Evolutionary conservation across 2,329 filamentous ascomycete genomes (phyloP).

Genomic region (Fusarium sp.): DNA sequence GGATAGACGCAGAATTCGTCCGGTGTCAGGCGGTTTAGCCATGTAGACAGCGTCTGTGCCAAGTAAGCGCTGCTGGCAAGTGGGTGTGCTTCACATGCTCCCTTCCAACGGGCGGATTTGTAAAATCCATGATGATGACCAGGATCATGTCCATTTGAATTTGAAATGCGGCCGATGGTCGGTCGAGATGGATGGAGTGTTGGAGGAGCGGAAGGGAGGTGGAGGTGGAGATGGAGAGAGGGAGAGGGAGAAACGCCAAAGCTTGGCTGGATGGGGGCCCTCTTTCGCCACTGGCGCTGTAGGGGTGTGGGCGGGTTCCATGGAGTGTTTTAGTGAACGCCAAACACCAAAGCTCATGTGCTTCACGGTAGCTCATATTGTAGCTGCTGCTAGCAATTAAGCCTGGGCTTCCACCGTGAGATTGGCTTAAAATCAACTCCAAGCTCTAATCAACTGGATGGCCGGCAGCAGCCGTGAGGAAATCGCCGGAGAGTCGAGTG

Average conservation of each 20-base stretch:
- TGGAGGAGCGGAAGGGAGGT: constrained; percentile 16
- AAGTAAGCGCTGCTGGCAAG: neutral
- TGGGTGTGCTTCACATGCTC: constrained; percentile 20
- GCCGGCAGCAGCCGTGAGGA: neutral
- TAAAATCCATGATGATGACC: constrained; percentile 33
- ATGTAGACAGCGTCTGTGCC: neutral
- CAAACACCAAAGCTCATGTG: neutral
- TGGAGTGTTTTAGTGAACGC: constrained; percentile 5
- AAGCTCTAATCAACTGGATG: neutral
- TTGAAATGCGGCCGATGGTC: constrained; percentile 8
- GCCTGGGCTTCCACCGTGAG: neutral
- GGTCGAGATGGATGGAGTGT: constrained; percentile 1
- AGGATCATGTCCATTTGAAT: constrained; percentile 15
- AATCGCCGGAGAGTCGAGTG: neutral
- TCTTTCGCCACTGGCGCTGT: constrained; percentile 26
- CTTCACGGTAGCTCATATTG: neutral
- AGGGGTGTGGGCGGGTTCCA: neutral
- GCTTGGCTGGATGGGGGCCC: constrained; percentile 13
- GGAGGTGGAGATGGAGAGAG: constrained; percentile 22
- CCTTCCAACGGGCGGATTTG: constrained; percentile 21
- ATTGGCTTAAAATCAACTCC: neutral
- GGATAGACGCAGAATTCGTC: constrained; percentile 18
- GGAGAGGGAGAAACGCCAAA: constrained; percentile 17
- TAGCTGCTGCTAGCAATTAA: neutral
- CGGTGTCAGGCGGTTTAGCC: constrained; percentile 12